Percentiles rank a stretch among this genome's conserved stretches.
Conservation (phyloP, 306 rosid species). For the Mimosa bimucronata region DNA sequence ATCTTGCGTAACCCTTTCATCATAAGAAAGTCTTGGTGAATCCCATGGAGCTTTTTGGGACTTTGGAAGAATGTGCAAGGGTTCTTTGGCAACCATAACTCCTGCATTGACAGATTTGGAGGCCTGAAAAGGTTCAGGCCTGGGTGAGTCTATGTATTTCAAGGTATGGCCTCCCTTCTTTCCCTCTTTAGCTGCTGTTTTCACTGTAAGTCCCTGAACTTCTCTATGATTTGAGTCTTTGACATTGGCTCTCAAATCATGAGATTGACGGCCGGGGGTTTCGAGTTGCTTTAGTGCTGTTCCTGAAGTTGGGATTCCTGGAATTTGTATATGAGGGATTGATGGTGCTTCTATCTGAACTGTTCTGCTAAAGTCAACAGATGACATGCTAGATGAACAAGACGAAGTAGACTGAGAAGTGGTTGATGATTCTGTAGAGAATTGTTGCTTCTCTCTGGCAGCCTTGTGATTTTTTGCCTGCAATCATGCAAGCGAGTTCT, state of each 20-base stretch:
- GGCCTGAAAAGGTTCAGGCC: slow-evolving; percentile 52
- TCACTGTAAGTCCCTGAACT: slow-evolving; percentile 56
- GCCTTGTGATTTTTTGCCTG: slow-evolving; percentile 57
- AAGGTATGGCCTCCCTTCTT: slow-evolving; percentile 48
- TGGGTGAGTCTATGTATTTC: slow-evolving; percentile 76
- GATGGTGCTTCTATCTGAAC: slow-evolving; percentile 53
- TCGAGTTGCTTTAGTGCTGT: slow-evolving; percentile 41
- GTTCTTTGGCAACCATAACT: slow-evolving; percentile 44
- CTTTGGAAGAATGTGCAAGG: slow-evolving; percentile 48
- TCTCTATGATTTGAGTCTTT: slow-evolving; percentile 64
- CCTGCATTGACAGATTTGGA: slow-evolving; percentile 47
- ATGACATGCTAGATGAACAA: slow-evolving; percentile 82
- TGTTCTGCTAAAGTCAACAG: slow-evolving; percentile 59
- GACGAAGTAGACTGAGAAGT: slow-evolving; percentile 70
- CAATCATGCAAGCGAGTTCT: slow-evolving; percentile 27
- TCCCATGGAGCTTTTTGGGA: slow-evolving; percentile 55
- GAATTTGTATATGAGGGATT: slow-evolving; percentile 37
- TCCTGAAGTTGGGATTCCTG: slow-evolving; percentile 37
- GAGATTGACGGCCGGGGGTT: slow-evolving; percentile 37
- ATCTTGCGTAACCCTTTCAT: slow-evolving; percentile 63
- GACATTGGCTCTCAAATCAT: slow-evolving; percentile 50
- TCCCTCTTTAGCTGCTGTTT: slow-evolving; percentile 53
- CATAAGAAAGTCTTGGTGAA: slow-evolving; percentile 75
- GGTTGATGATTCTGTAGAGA: slow-evolving; percentile 72
- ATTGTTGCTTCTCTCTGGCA: slow-evolving; percentile 56